These are phyloP conservation scores for Boehmeria nivea DNA, from an alignment of 306 rosid genomes.

Conservation along the genomic window DNA sequence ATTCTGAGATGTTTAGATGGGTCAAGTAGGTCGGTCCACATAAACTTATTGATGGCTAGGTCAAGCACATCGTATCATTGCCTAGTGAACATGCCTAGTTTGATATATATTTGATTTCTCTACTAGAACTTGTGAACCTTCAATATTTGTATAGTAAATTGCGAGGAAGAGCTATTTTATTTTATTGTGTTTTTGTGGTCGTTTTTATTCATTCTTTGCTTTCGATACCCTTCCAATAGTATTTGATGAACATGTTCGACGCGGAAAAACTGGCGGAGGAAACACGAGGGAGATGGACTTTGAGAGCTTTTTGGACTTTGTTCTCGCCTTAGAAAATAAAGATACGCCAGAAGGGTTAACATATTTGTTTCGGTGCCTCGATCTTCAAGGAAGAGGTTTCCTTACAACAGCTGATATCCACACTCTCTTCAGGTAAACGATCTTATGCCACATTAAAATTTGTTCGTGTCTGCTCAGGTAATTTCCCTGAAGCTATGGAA, in stretches of 20 bases:
- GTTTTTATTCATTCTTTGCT: conserved; percentile 3
- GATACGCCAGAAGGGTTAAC: conserved; percentile 97
- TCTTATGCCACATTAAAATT: background rate
- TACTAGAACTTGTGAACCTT: background rate
- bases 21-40: background rate
- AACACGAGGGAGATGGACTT: conserved; percentile 90
- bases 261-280: conserved; percentile 72
- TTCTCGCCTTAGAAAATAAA: conserved; percentile 93
- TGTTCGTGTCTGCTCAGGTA: background rate
- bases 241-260: conserved; percentile 86
- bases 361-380: conserved; percentile 93
- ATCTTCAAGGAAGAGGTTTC: conserved; percentile 90
- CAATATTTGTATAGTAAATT: background rate
- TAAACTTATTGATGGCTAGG: too few relatives aligned
- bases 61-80: too few relatives aligned
- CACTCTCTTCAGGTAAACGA: conserved; percentile 80
- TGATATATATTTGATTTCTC: too few relatives aligned
- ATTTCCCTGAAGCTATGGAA: background rate
- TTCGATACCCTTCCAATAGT: conserved; percentile 40
- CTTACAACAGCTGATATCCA: conserved; percentile 95
- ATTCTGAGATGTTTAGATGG: background rate
- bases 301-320: conserved; percentile 82
- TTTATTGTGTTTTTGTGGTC: background rate
- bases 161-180: conserved; percentile 2
- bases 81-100: too few relatives aligned